phyloP scores from a whole-genome alignment of 352 stramenopile species.

The Halophytophthora polymorphica region DNA sequence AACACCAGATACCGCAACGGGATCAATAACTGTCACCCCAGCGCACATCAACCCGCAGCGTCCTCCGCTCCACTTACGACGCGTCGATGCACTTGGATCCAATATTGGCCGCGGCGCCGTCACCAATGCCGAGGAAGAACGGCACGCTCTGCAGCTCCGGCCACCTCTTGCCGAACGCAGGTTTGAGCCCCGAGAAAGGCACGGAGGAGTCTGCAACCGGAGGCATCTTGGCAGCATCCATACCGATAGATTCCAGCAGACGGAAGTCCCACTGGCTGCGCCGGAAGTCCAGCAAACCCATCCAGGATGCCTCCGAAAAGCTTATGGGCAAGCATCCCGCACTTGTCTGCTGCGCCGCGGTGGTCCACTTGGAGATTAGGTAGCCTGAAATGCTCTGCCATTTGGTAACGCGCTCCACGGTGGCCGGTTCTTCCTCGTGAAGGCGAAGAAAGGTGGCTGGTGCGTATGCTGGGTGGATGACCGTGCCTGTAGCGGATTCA shows the following conservation, averaged over 20 bases:
- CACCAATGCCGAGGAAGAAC: conserved; percentile 90
- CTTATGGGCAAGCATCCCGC: conserved; percentile 75
- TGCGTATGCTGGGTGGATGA: conserved; percentile 89
- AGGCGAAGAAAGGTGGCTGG: conserved; percentile 85
- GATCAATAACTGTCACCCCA: conserved; percentile 5
- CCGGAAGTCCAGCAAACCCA: conserved; percentile 90
- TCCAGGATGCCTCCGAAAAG: conserved; percentile 94
- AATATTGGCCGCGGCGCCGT: conserved; percentile 93
- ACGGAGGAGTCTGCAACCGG: conserved; percentile 62
- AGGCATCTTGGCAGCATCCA: conserved; percentile 72
- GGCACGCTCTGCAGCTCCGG: conserved; percentile 56
- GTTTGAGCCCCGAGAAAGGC: conserved; percentile 51
- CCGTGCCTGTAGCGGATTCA: conserved; percentile 30
- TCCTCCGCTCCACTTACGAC: conserved; percentile 37
- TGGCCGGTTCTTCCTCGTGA: conserved; percentile 46
- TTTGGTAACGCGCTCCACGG: conserved; percentile 53
- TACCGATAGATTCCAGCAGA: conserved; percentile 71
- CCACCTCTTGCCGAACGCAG: conserved; percentile 64
- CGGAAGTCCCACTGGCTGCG: conserved; percentile 80
- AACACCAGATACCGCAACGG: neutral
- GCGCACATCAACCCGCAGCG: neutral
- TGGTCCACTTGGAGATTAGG: conserved; percentile 87
- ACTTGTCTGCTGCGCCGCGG: conserved; percentile 12
- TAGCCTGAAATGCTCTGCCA: conserved; percentile 91
- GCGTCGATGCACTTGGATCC: conserved; percentile 90